Evolutionary conservation across 371 early-diverging fungal genomes (phyloP).

Genomic region (Mortierella sp.): DNA sequence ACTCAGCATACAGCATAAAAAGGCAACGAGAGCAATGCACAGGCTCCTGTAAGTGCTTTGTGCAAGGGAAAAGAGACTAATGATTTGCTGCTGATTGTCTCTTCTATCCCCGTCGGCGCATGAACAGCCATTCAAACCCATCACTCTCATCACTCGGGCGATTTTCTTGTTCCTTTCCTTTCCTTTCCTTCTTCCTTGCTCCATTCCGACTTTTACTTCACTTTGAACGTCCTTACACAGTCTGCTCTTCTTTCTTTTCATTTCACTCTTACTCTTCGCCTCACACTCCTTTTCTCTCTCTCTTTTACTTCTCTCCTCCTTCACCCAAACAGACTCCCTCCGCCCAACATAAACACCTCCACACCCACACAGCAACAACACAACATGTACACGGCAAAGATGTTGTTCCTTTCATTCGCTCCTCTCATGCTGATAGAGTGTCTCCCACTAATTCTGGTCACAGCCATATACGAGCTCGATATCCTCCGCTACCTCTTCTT

Average conservation of each 20-base stretch:
- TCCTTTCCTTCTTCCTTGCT: neutral
- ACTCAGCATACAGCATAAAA: neutral
- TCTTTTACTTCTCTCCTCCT: neutral
- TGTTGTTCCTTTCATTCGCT: neutral
- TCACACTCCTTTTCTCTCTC: neutral
- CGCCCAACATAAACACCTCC: neutral
- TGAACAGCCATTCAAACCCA: neutral
- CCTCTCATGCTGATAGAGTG: slow-evolving; percentile 32
- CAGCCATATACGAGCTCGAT: slow-evolving; percentile 25
- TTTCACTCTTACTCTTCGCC: neutral
- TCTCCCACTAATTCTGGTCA: slow-evolving; percentile 33
- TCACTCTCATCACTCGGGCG: neutral
- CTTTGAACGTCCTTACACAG: too few relatives aligned
- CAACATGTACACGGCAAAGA: neutral
- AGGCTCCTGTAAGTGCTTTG: neutral
- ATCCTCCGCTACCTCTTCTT: slow-evolving; percentile 32
- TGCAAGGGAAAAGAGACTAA: neutral
- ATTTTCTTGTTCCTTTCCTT: neutral
- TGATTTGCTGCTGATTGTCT: neutral
- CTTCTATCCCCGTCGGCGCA: neutral
- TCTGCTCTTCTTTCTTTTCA: neutral
- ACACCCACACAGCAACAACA: neutral
- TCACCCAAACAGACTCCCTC: neutral
- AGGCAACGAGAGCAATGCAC: neutral
- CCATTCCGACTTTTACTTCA: neutral